phyloP scores from a whole-genome alignment of 2,329 filamentous ascomycete genomes.

The Phialophora macrospora region DNA sequence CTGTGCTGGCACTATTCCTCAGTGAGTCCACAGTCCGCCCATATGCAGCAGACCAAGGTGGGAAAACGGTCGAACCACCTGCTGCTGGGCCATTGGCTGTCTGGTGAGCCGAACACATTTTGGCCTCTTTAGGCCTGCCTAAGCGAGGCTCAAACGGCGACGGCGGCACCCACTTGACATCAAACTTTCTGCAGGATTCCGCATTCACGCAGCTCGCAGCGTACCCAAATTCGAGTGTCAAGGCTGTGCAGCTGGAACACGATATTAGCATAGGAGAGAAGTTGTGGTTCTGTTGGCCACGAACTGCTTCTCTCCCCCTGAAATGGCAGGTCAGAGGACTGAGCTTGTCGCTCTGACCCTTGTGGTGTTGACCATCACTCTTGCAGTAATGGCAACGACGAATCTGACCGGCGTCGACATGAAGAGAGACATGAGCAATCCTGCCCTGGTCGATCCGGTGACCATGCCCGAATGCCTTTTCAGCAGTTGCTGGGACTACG shows the following conservation, averaged over 20 bases:
- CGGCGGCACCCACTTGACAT: background rate
- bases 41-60: background rate
- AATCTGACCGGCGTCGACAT: background rate
- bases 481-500: background rate
- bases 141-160: background rate
- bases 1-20: too few species aligned
- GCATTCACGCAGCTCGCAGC: too few species aligned
- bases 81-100: background rate
- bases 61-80: background rate
- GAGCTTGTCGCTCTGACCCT: too few species aligned
- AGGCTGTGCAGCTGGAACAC: too few species aligned
- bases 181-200: background rate
- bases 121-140: background rate
- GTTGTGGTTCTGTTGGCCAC: too few species aligned
- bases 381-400: background rate
- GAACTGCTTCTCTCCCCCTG: too few species aligned
- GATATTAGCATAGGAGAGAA: too few species aligned
- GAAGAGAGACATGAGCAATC: background rate
- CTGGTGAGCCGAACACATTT: background rate
- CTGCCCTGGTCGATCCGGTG: conserved; percentile 1
- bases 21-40: background rate
- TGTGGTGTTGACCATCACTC: background rate
- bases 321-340: too few species aligned
- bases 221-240: too few species aligned
- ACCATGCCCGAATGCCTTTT: background rate